Conservation (phyloP, 1,284 basidiomycete genomes). For the Boletus semigastroideus region DNA sequence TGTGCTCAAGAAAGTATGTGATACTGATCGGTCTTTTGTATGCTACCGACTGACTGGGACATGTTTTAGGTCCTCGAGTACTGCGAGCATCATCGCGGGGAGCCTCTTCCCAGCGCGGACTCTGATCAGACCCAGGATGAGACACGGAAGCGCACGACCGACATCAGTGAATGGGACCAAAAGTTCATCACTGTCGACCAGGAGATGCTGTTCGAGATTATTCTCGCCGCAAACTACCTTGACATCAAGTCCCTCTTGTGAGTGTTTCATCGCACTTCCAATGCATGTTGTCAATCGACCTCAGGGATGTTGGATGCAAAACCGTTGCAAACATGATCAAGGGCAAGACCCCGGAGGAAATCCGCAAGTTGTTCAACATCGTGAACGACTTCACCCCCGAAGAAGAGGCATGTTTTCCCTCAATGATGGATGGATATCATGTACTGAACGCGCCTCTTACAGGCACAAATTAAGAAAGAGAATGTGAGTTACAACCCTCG, state of each 20-base stretch:
- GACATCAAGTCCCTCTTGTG: constrained; percentile 99
- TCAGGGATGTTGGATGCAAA: constrained; percentile 98
- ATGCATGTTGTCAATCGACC: constrained; percentile 3
- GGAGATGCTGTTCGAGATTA: constrained; percentile 98
- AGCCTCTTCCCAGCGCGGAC: constrained; percentile 89
- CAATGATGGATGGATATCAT: background rate
- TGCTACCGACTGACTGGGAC: constrained; percentile 4
- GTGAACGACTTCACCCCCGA: constrained; percentile 99
- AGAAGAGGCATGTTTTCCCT: constrained; percentile 73
- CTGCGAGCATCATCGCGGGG: constrained; percentile 97
- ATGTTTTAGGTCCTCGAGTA: constrained; percentile 87
- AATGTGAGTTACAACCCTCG: constrained; percentile 63
- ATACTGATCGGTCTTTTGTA: constrained; percentile 1
- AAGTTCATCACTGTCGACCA: constrained; percentile 98
- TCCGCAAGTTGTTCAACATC: constrained; percentile 96
- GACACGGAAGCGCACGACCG: constrained; percentile 95
- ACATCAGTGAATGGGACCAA: constrained; percentile 99
- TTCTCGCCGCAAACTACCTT: constrained; percentile 98
- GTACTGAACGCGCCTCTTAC: constrained; percentile 11
- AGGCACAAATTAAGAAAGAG: constrained; percentile 99
- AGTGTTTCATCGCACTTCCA: constrained; percentile 32
- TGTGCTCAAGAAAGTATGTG: constrained; percentile 89
- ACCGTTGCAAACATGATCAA: constrained; percentile 99
- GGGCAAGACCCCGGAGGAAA: constrained; percentile 95
- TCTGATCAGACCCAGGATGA: constrained; percentile 84